Evolutionary conservation across 345 rosid genomes (phyloP).

Genomic region (Cardamine occulta): DNA sequence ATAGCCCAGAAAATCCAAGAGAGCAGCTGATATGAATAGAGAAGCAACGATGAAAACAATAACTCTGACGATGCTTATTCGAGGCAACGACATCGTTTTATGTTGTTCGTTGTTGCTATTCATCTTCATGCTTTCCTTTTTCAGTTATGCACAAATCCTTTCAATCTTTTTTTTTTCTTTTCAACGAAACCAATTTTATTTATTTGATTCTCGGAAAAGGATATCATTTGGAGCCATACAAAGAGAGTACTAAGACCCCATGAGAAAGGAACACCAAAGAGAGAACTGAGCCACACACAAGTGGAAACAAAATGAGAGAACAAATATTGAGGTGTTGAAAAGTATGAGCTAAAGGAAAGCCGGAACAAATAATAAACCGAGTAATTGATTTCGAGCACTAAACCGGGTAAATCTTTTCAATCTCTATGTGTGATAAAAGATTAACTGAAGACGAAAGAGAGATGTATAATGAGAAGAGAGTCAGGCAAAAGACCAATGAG

Average conservation of each 20-base stretch:
- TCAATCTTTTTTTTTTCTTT: not conserved
- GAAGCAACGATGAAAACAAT: conserved; percentile 23
- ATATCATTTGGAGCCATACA: too few species aligned
- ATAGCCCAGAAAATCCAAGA: conserved; percentile 3
- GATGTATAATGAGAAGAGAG: not conserved
- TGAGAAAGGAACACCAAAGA: too few species aligned
- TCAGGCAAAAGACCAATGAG: not conserved
- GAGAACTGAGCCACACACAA: too few species aligned
- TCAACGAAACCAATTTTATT: too few species aligned
- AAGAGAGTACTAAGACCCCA: too few species aligned
- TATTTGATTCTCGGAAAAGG: too few species aligned
- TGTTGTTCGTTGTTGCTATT: not conserved
- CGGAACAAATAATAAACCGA: too few species aligned
- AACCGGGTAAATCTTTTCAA: too few species aligned
- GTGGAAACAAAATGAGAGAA: too few species aligned
- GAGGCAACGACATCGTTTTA: not conserved
- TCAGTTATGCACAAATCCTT: not conserved
- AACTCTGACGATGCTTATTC: conserved; percentile 11
- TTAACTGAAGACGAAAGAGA: not conserved
- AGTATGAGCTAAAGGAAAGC: too few species aligned
- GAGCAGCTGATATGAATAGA: conserved; percentile 29
- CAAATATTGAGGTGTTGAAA: too few species aligned
- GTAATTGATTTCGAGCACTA: too few species aligned
- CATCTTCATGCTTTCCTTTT: not conserved
- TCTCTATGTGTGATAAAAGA: not conserved